These are phyloP conservation scores for Suhomyces terraborum DNA, from an alignment of 1,139 yeast species.

Conservation along the genomic window DNA sequence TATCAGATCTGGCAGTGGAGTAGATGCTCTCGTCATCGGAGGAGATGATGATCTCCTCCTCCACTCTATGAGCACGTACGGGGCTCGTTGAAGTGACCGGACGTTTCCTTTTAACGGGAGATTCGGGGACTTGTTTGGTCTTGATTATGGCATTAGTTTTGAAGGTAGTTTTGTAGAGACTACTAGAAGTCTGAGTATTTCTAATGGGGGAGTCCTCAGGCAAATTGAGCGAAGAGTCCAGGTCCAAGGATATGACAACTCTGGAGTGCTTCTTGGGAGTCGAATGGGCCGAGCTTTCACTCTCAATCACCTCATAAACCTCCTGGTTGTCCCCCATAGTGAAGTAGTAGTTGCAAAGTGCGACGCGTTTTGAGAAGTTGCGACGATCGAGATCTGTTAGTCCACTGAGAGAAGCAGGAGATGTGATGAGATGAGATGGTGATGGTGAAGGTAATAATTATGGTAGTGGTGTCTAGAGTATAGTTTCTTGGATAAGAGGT, in stretches of 20 bases:
- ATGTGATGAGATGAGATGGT: too few relatives aligned
- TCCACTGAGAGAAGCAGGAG: too few relatives aligned
- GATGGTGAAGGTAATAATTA: too few relatives aligned
- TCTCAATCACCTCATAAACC: background rate
- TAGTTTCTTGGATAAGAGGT: too few relatives aligned
- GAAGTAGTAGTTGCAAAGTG: background rate
- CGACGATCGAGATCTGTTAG: too few relatives aligned
- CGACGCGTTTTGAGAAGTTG: background rate
- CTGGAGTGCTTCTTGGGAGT: background rate
- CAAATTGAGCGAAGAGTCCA: background rate
- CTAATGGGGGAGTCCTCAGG: background rate
- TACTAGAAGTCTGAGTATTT: background rate
- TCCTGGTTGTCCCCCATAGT: background rate
- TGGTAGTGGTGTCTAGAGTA: too few relatives aligned
- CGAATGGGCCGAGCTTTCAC: background rate
- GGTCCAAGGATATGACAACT: background rate
- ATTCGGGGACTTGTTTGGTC: slow-evolving; percentile 4
- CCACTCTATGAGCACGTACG: background rate
- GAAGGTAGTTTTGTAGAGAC: background rate
- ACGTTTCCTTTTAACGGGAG: slow-evolving; percentile 7
- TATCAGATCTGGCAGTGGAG: slow-evolving; percentile 18
- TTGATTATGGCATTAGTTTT: too few relatives aligned
- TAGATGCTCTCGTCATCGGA: slow-evolving; percentile 19
- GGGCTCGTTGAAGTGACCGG: background rate
- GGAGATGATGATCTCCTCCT: slow-evolving; percentile 15